Evolutionary conservation across 495 filamentous ascomycete genomes (phyloP).

Genomic region (Cudoniella acicularis): DNA sequence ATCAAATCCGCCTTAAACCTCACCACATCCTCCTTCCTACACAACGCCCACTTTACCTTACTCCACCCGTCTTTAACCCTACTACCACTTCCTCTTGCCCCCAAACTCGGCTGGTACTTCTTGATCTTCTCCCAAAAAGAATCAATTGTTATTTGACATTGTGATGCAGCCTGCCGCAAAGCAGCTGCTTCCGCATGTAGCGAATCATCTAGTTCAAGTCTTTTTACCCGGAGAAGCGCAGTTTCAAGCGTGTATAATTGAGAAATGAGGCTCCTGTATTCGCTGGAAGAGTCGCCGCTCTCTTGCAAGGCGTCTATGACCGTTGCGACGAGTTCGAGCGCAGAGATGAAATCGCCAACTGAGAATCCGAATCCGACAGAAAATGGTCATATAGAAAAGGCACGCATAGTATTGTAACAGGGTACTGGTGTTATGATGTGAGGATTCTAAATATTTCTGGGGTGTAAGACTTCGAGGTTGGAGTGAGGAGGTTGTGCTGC

Average conservation of each 20-base stretch:
- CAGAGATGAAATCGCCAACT: slow-evolving; percentile 7
- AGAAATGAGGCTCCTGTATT: slow-evolving; percentile 24
- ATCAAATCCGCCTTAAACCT: slow-evolving; percentile 28
- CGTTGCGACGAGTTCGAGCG: slow-evolving; percentile 2
- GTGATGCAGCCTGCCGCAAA: too few relatives aligned
- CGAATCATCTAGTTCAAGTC: too few relatives aligned
- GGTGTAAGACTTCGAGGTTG: too few relatives aligned
- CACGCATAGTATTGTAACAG: too few relatives aligned
- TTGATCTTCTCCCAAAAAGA: slow-evolving; percentile 24
- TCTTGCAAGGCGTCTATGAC: slow-evolving; percentile 23
- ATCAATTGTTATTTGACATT: slow-evolving; percentile 30
- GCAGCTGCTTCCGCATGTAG: too few relatives aligned
- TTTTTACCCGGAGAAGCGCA: too few relatives aligned
- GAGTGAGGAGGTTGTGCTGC: too few relatives aligned
- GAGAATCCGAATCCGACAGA: slow-evolving; percentile 15
- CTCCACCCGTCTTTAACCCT: slow-evolving; percentile 20
- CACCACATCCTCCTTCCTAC: slow-evolving; percentile 27
- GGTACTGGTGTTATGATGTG: too few relatives aligned
- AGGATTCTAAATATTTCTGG: too few relatives aligned
- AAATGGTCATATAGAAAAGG: too few relatives aligned
- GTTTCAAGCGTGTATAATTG: too few relatives aligned
- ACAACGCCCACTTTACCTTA: slow-evolving; percentile 31
- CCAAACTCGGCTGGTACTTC: slow-evolving; percentile 27
- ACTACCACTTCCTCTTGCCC: background rate
- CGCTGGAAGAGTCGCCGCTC: slow-evolving; percentile 8